Evolutionary conservation across 73 alveolate genomes (phyloP).

Genomic region (Blepharisma japonicum): DNA sequence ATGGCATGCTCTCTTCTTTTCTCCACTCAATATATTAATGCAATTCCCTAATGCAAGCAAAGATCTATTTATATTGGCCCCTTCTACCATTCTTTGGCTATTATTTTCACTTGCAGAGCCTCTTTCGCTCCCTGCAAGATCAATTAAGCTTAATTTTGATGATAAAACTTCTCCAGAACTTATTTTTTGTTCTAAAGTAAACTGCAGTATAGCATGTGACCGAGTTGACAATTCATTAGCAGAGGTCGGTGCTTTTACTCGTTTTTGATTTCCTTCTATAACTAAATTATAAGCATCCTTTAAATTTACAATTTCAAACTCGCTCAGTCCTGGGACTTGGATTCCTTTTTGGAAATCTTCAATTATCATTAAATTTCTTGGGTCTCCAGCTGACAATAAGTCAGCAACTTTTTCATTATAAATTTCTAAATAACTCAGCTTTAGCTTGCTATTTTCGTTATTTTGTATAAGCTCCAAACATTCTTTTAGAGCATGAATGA

Average conservation of each 20-base stretch:
- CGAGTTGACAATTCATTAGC: conserved; percentile 23
- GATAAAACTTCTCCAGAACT: conserved; percentile 22
- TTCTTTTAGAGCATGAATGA: conserved; percentile 82
- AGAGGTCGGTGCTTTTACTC: conserved; percentile 28
- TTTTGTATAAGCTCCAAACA: conserved; percentile 70
- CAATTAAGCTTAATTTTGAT: conserved; percentile 87
- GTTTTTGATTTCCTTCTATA: neutral
- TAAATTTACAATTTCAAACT: conserved; percentile 36
- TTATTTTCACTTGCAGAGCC: conserved; percentile 85
- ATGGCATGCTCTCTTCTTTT: conserved; percentile 57
- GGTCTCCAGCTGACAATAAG: conserved; percentile 61
- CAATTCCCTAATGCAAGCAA: conserved; percentile 80
- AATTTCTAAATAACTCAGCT: conserved; percentile 87
- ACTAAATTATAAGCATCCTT: conserved; percentile 55
- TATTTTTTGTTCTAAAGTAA: conserved; percentile 34
- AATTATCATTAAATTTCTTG: conserved; percentile 64
- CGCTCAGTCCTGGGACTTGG: conserved; percentile 73
- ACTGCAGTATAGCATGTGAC: conserved; percentile 40
- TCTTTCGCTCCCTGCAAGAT: conserved; percentile 97
- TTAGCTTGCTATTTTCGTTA: conserved; percentile 53
- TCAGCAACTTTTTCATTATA: conserved; percentile 96
- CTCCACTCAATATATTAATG: conserved; percentile 30
- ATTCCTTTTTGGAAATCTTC: conserved; percentile 94
- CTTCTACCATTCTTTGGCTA: conserved; percentile 97
- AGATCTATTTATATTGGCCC: conserved; percentile 95